phyloP scores from a whole-genome alignment of 345 rosid species.

The Sapria himalayana region DNA sequence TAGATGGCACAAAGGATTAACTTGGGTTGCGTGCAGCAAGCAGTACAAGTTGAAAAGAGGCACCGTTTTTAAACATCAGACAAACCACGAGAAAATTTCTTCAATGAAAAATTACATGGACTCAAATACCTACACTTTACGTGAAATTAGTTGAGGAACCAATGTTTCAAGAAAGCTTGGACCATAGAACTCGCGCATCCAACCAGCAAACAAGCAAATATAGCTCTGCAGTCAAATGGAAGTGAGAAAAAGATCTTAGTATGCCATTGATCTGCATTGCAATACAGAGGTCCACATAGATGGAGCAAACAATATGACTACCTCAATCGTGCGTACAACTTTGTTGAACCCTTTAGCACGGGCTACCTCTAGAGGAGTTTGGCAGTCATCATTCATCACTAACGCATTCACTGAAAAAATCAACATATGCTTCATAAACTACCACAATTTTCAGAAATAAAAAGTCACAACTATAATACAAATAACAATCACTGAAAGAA shows the following conservation, averaged over 20 bases:
- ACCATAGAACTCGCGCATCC: slow-evolving; percentile 83
- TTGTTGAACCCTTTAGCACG: slow-evolving; percentile 49
- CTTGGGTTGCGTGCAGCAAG: too few relatives aligned
- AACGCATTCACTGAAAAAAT: slow-evolving; percentile 54
- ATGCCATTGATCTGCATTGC: background rate
- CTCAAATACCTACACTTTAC: slow-evolving; percentile 56
- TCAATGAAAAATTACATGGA: slow-evolving; percentile 5
- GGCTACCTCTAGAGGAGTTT: slow-evolving; percentile 76
- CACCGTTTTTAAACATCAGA: background rate
- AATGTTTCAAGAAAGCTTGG: slow-evolving; percentile 65
- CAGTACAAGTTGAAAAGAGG: background rate
- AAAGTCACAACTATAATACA: background rate
- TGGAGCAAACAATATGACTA: too few relatives aligned
- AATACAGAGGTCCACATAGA: background rate
- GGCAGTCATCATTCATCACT: slow-evolving; percentile 72
- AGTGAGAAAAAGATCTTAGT: background rate
- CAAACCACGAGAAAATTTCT: slow-evolving; percentile 4
- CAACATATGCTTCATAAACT: slow-evolving; percentile 1
- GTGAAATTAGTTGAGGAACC: slow-evolving; percentile 67
- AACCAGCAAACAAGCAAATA: slow-evolving; percentile 75
- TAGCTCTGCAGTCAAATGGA: slow-evolving; percentile 32
- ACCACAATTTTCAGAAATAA: background rate
- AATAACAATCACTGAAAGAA: too few relatives aligned
- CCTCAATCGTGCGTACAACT: slow-evolving; percentile 85
- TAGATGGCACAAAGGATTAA: background rate